Evolutionary conservation across 441 rosid species (phyloP), one percentile per base, ranked within the genome.

Genomic region (Populus trichocarpa): DNA sequence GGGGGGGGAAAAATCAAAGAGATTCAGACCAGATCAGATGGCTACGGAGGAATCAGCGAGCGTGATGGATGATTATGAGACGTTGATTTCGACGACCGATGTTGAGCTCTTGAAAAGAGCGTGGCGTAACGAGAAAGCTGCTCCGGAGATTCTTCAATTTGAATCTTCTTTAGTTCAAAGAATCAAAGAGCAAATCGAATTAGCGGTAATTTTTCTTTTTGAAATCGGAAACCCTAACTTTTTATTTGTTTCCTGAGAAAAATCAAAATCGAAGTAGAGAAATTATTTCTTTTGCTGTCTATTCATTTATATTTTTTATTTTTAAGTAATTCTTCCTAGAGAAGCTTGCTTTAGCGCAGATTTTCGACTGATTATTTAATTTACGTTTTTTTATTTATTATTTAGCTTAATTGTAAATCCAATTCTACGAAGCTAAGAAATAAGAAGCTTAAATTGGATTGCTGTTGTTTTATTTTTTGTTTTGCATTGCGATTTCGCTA

Each of bases 91-190:
- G 14, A 90, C 90, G 28, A 87, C 94, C 10, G 96, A 90, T 70
- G 90, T 86, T 0, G 94, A 88, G 83, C 84, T 87, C 2, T 80
- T 91, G 84, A 88, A 85, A 83, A 77, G 87, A 33, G 92, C 94
- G 6, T 90, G 89, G 92, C 89, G 91, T 32, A 92, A 87, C 79
- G 96, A 92, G 90, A 90, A 92, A 74, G 89, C 93, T 59, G 88
- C 94, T 28, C 96, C 93, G 20, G 91, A 90, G 88, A 87, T 92
- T 81, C 91, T 92, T 66, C 88, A 75, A 32, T 87, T 84, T 77
- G 89, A 88, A 81, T 76, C 78, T 1, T 83, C 76, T 75, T 83
- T 90, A 71, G 85, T 90, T 50, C 74, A 90, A 67, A 86, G 94
- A 86, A 86, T 89, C 71, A 89, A 85, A 82, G 93, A 84, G 71